Conservation (phyloP, 2,329 filamentous ascomycete species). For the Xylariaceae sp. region DNA sequence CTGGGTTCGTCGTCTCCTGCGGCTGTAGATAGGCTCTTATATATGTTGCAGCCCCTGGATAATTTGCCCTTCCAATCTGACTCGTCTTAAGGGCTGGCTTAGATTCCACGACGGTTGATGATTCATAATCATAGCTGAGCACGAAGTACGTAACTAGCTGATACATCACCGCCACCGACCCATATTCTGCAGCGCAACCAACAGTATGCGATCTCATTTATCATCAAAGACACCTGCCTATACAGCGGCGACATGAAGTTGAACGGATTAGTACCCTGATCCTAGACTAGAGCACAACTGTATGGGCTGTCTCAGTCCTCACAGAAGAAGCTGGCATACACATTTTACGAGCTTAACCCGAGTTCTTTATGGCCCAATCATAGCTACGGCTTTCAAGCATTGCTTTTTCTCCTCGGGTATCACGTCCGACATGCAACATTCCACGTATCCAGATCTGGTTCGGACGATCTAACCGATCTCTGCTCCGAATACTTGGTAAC, state of each 20-base stretch:
- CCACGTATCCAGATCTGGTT: conserved; percentile 27
- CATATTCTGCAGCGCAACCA: conserved; percentile 30
- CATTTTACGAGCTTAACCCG: conserved; percentile 28
- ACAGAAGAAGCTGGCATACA: conserved; percentile 25
- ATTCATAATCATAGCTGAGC: conserved; percentile 30
- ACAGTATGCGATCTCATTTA: conserved; percentile 25
- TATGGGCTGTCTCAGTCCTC: conserved; percentile 5
- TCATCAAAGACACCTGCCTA: conserved; percentile 22
- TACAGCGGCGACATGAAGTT: conserved; percentile 24
- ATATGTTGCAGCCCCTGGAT: neutral
- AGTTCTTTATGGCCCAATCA: conserved; percentile 32
- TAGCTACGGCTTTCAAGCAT: conserved; percentile 17
- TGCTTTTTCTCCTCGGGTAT: conserved; percentile 32
- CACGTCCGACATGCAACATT: conserved; percentile 19
- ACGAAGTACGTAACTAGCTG: conserved; percentile 20
- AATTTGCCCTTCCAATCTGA: neutral
- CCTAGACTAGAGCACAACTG: conserved; percentile 1
- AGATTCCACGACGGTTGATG: too few relatives aligned
- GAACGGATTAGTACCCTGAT: conserved; percentile 8
- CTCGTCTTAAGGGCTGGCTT: too few relatives aligned
- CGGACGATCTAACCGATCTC: too few relatives aligned
- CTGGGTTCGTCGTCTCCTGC: neutral
- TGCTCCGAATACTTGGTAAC: conserved; percentile 29
- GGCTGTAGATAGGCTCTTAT: conserved; percentile 18
- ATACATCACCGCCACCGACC: conserved; percentile 29